These are phyloP conservation scores for Suillus americanus DNA, from an alignment of 768 basidiomycete species.

Conservation along the genomic window DNA sequence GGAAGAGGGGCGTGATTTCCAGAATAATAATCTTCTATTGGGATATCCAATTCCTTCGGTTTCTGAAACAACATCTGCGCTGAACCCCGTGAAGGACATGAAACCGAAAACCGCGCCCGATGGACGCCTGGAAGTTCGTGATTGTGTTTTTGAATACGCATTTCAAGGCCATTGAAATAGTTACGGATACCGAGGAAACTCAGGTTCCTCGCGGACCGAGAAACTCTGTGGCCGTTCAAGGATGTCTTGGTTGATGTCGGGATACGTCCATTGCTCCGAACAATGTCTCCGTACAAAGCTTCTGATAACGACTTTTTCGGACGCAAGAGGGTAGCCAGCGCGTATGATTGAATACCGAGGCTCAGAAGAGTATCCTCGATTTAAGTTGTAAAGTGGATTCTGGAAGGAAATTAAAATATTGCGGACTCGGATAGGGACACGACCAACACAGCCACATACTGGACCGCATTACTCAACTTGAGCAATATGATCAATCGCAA, in stretches of 20 bases:
- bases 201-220: constrained; percentile 9
- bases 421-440: background rate
- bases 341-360: background rate
- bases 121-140: background rate
- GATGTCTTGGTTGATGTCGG: background rate
- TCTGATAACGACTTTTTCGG: background rate
- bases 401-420: background rate
- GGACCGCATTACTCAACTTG: too few species aligned
- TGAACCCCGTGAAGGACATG: constrained; percentile 8
- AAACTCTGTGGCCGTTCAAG: background rate
- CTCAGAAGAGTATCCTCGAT: background rate
- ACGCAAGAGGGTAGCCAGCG: background rate
- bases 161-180: constrained; percentile 25
- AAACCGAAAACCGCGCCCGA: constrained; percentile 17
- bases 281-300: background rate
- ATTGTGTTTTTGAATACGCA: constrained; percentile 1
- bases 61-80: constrained; percentile 12
- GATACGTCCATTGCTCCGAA: background rate
- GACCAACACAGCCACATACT: background rate
- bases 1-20: constrained; percentile 25
- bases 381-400: background rate
- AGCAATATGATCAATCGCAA: too few species aligned
- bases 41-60: constrained; percentile 19
- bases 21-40: constrained; percentile 30
- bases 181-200: constrained; percentile 33